phyloP scores from a whole-genome alignment of 257 asterid genomes.

The Solanum bukasovii region DNA sequence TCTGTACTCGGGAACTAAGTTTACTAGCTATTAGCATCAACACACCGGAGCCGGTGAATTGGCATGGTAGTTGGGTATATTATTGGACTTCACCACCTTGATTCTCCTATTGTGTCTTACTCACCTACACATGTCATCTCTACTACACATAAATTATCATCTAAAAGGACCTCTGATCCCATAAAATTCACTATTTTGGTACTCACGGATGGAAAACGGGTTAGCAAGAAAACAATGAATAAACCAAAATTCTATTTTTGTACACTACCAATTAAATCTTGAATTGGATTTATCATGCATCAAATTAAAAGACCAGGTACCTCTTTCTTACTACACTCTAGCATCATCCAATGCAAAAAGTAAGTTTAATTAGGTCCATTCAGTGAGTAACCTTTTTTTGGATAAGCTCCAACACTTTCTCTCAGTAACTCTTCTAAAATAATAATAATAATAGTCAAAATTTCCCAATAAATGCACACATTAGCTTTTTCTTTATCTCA shows the following conservation, averaged over 20 bases:
- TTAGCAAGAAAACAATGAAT: not conserved
- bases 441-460: not conserved
- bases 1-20: too few relatives aligned
- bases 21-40: too few relatives aligned
- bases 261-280: not conserved
- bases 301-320: not conserved
- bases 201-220: not conserved
- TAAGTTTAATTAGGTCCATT: not conserved
- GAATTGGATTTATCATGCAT: not conserved
- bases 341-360: not conserved
- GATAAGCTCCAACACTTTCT: not conserved
- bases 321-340: not conserved
- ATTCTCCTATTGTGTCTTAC: too few relatives aligned
- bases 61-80: not conserved
- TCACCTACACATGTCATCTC: not conserved
- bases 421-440: not conserved
- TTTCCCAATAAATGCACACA: constrained; percentile 5
- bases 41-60: too few relatives aligned
- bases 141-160: too few relatives aligned
- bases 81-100: not conserved
- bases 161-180: too few relatives aligned
- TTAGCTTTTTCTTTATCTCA: not conserved
- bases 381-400: not conserved
- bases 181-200: too few relatives aligned
- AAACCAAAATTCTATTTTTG: not conserved